Evolutionary conservation across 345 rosid species (phyloP).

Genomic region (Rhizophora mangle): DNA sequence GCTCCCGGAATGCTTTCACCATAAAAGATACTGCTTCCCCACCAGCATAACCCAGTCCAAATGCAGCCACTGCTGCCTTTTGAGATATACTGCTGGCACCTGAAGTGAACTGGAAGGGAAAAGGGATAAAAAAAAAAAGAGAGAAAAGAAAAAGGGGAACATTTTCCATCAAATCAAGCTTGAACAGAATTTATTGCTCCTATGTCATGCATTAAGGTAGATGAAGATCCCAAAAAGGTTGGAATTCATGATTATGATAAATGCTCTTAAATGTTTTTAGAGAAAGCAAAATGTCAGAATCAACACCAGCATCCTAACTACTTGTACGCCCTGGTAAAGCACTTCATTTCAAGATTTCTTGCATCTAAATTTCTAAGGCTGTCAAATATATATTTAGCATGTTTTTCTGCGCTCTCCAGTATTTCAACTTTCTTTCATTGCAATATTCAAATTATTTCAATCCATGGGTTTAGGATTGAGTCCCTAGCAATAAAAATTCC

Average conservation of each 20-base stretch:
- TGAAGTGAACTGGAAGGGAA: constrained; percentile 54
- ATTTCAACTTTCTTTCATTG: not conserved
- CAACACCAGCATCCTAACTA: no score
- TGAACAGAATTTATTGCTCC: not conserved
- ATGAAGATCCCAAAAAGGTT: no score
- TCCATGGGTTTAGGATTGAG: not conserved
- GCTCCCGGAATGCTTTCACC: constrained; percentile 88
- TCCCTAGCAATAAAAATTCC: not conserved
- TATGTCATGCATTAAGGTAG: not conserved
- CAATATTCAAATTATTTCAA: not conserved
- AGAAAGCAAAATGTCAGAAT: no score
- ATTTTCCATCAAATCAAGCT: constrained; percentile 15
- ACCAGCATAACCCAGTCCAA: constrained; percentile 93
- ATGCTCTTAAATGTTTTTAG: no score
- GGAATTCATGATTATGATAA: no score
- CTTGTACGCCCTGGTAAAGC: no score
- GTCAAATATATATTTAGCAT: not conserved
- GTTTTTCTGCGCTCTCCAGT: not conserved
- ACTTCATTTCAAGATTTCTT: not conserved
- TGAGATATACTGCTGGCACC: constrained; percentile 95
- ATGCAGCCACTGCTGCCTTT: constrained; percentile 85
- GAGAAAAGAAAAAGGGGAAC: not conserved
- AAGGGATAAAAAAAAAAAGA: not conserved
- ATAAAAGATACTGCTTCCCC: constrained; percentile 77
- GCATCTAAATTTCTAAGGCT: not conserved